Evolutionary conservation across 129 eudicot genomes (phyloP), one percentile per base, ranked within the genome.

Genomic region (Centaurea solstitialis): DNA sequence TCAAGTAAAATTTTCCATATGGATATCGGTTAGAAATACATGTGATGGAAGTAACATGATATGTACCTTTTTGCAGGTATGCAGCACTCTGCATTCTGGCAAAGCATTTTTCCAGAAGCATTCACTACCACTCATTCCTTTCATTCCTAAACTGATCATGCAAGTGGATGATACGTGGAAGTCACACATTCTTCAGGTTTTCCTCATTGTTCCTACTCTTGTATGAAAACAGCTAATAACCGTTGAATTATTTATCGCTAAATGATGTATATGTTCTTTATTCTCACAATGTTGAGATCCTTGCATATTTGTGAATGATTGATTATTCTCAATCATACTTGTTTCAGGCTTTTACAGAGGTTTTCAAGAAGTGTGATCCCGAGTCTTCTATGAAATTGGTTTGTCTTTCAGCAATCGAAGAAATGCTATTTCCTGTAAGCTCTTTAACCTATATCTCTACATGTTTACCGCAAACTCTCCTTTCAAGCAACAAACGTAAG

Each of bases 371-470:
- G 72, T 89, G 92, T 84, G 85, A 74, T 76, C 88, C 91, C 17
- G 95, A 86, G 77, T 96, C 98, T 72, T 41, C 92, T 50, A 75
- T 90, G 85, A 96, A 91, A 76, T 70, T 91, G 82, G 91, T 87
- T 33, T 96, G 98, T 89, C 85, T 96, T 80, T 83, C 91, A 78
- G 98, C 95, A 38, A 64, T 93, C 7, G 87, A 89, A 73, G 91
- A 96, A 81, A 87, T 96, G 92, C 83, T 96, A 68, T 83, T 83
- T 79, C 88, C 94, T 38, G 99, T 93, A 89, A 85, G 98, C 80
- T 88, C 23, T 77, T 73, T 70, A 6, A 45, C 70, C 73, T 20
- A 70, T 28, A 17, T 70, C 70, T 65, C 47, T 13, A 38, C 28
- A 72, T 40, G 62, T 37, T 62, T 20, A 10, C 30, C 8, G 20